Conservation (phyloP, 345 rosid genomes). For the Erysimum cheiranthoides region DNA sequence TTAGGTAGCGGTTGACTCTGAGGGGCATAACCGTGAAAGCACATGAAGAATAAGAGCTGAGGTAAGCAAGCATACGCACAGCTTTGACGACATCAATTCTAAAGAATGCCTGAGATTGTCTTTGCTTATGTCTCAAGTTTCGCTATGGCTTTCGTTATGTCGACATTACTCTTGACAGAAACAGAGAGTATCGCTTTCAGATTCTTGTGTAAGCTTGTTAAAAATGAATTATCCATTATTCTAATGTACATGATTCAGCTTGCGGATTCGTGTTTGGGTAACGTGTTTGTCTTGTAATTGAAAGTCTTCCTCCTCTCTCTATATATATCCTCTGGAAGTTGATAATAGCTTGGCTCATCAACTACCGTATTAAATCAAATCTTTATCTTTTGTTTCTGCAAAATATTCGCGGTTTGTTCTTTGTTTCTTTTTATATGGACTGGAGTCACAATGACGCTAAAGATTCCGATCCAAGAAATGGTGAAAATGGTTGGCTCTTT, state of each 20-base stretch:
- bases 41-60: not conserved
- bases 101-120: not conserved
- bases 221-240: slow-evolving; percentile 15
- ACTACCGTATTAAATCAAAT: slow-evolving; percentile 12
- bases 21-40: slow-evolving; percentile 5
- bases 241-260: not conserved
- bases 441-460: slow-evolving; percentile 20
- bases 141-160: slow-evolving; percentile 15
- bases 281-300: slow-evolving; percentile 8
- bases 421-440: slow-evolving; percentile 22
- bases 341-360: not conserved
- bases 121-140: not conserved
- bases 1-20: not conserved
- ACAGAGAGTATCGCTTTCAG: slow-evolving; percentile 12
- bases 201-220: not conserved
- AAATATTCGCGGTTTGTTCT: not conserved
- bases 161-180: slow-evolving; percentile 1
- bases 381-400: not conserved
- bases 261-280: not conserved
- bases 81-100: slow-evolving; percentile 10
- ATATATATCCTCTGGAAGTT: not conserved
- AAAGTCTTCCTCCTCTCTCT: not conserved
- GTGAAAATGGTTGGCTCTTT: slow-evolving; percentile 30
- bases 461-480: slow-evolving; percentile 40
- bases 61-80: slow-evolving; percentile 6